Conservation (phyloP, 1,284 basidiomycete species). For the Pterulicium gracile region DNA sequence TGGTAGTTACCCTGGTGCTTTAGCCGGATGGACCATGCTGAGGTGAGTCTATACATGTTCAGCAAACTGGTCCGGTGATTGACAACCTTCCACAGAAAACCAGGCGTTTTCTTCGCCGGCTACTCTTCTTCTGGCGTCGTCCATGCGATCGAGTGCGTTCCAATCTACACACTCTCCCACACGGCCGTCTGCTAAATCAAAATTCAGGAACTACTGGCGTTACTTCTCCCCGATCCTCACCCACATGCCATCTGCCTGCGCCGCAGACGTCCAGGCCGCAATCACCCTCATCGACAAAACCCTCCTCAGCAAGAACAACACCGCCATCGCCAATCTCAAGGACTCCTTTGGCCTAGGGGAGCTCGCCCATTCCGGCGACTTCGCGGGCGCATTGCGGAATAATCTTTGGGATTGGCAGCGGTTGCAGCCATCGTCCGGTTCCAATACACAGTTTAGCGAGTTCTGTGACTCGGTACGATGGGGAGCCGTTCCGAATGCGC, state of each 20-base stretch:
- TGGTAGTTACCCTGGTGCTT: conserved; percentile 62
- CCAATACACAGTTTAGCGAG: conserved; percentile 40
- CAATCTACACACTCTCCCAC: conserved; percentile 18
- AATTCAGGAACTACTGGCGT: conserved; percentile 56
- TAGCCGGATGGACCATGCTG: conserved; percentile 63
- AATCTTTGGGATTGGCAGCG: conserved; percentile 57
- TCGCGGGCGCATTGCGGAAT: conserved; percentile 45
- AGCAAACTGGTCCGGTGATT: conserved; percentile 4
- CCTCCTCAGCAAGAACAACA: conserved; percentile 30
- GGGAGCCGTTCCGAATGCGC: conserved; percentile 47
- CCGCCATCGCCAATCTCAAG: conserved; percentile 41
- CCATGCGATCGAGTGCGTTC: conserved; percentile 45
- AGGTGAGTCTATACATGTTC: conserved; percentile 31
- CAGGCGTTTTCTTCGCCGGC: conserved; percentile 53
- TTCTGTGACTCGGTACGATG: conserved; percentile 71
- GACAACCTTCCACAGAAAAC: conserved; percentile 33
- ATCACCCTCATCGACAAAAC: conserved; percentile 50
- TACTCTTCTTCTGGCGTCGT: conserved; percentile 68
- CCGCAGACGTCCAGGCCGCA: conserved; percentile 57
- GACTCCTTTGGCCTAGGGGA: conserved; percentile 44
- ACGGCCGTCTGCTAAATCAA: too few species aligned
- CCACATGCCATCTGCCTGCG: conserved; percentile 66
- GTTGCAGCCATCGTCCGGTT: conserved; percentile 37
- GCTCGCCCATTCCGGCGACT: conserved; percentile 55
- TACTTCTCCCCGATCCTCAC: conserved; percentile 64